Conservation (phyloP, 2,329 filamentous ascomycete species). For the Penicillium capsulatum region DNA sequence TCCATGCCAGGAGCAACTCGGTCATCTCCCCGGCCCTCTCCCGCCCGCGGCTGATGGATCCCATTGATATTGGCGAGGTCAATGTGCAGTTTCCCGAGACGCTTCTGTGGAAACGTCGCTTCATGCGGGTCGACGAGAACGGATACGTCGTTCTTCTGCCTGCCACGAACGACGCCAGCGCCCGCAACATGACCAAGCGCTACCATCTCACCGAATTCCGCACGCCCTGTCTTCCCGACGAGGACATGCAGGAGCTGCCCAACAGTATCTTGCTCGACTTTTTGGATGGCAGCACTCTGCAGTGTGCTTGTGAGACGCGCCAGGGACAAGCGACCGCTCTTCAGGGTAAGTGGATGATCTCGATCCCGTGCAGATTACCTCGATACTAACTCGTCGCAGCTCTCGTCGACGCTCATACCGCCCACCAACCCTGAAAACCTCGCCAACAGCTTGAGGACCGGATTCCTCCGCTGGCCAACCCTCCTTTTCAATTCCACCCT, state of each 20-base stretch:
- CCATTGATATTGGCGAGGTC: conserved; percentile 76
- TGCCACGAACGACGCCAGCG: conserved; percentile 58
- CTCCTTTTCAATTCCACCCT: conserved; percentile 3
- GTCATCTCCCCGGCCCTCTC: conserved; percentile 43
- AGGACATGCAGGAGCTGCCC: conserved; percentile 87
- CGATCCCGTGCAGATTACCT: background rate
- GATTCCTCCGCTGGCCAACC: conserved; percentile 4
- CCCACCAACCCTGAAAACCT: conserved; percentile 26
- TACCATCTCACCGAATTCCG: conserved; percentile 85
- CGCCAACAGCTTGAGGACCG: conserved; percentile 4
- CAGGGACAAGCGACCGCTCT: conserved; percentile 51
- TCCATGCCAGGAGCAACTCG: conserved; percentile 8
- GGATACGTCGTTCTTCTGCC: conserved; percentile 79
- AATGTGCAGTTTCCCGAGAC: conserved; percentile 98
- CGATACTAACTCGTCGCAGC: conserved; percentile 27
- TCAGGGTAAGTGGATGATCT: conserved; percentile 42
- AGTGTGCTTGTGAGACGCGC: conserved; percentile 59
- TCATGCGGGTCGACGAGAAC: conserved; percentile 75
- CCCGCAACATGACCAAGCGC: conserved; percentile 64
- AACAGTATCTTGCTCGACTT: conserved; percentile 71
- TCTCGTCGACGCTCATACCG: conserved; percentile 41
- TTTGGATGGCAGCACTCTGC: conserved; percentile 57
- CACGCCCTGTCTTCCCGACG: conserved; percentile 74
- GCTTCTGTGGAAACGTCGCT: conserved; percentile 90
- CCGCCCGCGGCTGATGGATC: conserved; percentile 41